These are phyloP conservation scores for Batkoa obscura DNA, from an alignment of 371 early-diverging fungal genomes.

Conservation along the genomic window DNA sequence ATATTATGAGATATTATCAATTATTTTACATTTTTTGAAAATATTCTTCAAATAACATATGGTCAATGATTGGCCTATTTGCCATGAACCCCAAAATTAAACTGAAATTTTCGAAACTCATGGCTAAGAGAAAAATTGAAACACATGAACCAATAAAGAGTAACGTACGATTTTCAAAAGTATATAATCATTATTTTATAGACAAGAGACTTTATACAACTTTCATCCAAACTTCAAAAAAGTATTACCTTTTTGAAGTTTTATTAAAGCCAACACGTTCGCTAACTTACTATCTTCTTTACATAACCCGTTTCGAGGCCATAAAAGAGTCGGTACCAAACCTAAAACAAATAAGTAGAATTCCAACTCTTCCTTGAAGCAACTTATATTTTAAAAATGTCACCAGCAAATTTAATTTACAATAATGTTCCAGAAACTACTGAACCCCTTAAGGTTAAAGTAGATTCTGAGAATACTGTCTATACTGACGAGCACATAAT, in stretches of 20 bases:
- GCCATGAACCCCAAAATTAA: no score
- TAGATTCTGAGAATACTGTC: constrained; percentile 65
- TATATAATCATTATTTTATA: no score
- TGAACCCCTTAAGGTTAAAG: constrained; percentile 45
- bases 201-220: not conserved
- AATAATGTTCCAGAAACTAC: constrained; percentile 12
- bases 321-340: constrained; percentile 9
- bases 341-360: constrained; percentile 7
- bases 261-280: constrained; percentile 27
- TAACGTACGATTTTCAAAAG: no score
- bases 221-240: not conserved
- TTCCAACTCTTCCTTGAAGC: constrained; percentile 15
- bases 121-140: no score
- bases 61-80: no score
- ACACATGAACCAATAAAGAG: no score
- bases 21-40: no score
- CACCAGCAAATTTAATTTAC: constrained; percentile 13
- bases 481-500: constrained; percentile 68
- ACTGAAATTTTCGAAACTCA: no score
- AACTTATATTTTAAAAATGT: constrained; percentile 13
- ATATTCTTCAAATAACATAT: no score
- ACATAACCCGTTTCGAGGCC: constrained; percentile 42
- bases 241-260: not conserved
- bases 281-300: constrained; percentile 62
- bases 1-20: no score